Evolutionary conservation across 139 green algal genomes (phyloP), one percentile per base, ranked within the genome.

Genomic region (Coccomyxa sp.): DNA sequence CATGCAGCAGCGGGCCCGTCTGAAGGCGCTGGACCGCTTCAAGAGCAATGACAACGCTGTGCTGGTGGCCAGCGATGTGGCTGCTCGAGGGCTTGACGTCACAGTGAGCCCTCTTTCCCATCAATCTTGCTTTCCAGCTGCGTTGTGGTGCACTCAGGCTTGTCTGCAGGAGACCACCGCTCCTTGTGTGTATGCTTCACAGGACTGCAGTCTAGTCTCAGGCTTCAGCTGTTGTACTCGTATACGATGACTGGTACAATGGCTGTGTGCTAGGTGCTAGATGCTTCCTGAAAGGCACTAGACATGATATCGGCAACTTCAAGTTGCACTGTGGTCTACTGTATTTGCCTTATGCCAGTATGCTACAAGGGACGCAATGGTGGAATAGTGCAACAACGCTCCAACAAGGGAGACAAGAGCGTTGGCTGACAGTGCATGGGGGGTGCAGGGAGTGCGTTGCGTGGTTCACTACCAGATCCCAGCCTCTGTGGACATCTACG

Each of bases 401-500:
- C 18, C 27, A 31, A 1, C 27, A 22, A 64, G 50, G 18, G 50
- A 1, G 50, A 10, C 50, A 64, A 64, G 50, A 31, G 22, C 50
- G 50, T 64, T 64, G 50, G 1, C n/a, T n/a, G n/a, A n/a, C n/a
- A n/a, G 64, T 36, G 24, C 22, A n/a, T n/a, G n/a, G 31, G 69
- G 33, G 12, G 22, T 70, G 35, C 74, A 89, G 24, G 89, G 88
- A 14, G 91, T 97, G 22, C 74, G 79, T 40, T 88, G 84, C 73
- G 92, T 97, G 36, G 70, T 92, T 6, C 96, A 99, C 88, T 98
- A 98, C 90, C 96, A 99, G 87, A 76, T 99, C 75, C 94, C 96
- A 0, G 89, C 92, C 6, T 90, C 86, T 0, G 89, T 91, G 6
- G 95, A 99, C 88, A 89, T 93, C 0, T 99, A 99, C 84, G 97